These are phyloP conservation scores for Fraxinus latifolia DNA, from an alignment of 305 asterid species.

Conservation along the genomic window DNA sequence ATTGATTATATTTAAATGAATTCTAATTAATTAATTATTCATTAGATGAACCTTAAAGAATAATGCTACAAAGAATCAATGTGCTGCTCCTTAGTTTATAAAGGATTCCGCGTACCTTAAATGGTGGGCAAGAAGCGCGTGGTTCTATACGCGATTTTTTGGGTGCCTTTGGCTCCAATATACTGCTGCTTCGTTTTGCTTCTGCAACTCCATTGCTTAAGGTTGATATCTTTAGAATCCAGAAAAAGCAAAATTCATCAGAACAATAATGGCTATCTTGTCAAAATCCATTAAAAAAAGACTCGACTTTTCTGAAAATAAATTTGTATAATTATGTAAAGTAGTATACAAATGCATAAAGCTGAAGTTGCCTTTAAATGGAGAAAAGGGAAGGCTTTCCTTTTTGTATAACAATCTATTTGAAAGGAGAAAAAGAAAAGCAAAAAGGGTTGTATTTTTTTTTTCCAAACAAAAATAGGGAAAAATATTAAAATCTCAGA, in stretches of 20 bases:
- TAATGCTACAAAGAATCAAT: not conserved
- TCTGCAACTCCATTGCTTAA: constrained; percentile 45
- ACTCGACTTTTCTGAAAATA: constrained; percentile 38
- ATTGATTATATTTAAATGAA: not conserved
- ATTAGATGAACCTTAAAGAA: not conserved
- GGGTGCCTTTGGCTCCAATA: constrained; percentile 53
- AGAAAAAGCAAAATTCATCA: constrained; percentile 23
- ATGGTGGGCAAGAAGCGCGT: constrained; percentile 76
- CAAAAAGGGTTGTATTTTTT: not conserved
- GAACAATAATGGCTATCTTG: constrained; percentile 37
- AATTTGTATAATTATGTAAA: constrained; percentile 20
- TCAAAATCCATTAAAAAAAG: constrained; percentile 43
- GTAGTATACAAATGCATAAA: constrained; percentile 45
- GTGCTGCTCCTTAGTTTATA: not conserved
- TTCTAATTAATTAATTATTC: not conserved
- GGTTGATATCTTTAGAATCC: constrained; percentile 37
- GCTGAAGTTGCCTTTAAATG: constrained; percentile 53
- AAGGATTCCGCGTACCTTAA: constrained; percentile 47
- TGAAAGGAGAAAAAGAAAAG: constrained; percentile 14
- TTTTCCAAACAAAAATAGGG: not conserved
- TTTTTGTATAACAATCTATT: constrained; percentile 24
- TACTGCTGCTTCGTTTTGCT: constrained; percentile 44
- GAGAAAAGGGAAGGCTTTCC: constrained; percentile 35
- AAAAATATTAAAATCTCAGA: not conserved
- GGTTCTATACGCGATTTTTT: constrained; percentile 65